Conservation (phyloP, 2,329 filamentous ascomycete species). For the Aspergillus sp. region DNA sequence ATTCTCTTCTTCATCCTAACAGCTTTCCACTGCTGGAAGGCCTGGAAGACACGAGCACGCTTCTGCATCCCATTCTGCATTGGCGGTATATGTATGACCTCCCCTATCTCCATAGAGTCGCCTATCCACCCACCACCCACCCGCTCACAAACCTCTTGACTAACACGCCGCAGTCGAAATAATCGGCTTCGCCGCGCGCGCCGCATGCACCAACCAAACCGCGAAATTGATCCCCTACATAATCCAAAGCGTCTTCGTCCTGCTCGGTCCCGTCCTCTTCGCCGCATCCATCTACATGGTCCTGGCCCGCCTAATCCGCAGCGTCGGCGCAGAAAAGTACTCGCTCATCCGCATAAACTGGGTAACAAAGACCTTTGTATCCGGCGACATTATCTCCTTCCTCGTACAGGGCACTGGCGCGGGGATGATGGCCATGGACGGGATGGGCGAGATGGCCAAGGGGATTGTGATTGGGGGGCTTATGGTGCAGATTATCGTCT, state of each 20-base stretch:
- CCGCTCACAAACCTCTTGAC: not conserved
- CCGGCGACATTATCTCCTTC: conserved; percentile 55
- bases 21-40: conserved; percentile 32
- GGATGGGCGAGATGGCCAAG: conserved; percentile 12
- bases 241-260: conserved; percentile 51
- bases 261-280: conserved; percentile 55
- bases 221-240: conserved; percentile 38
- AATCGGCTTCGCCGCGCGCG: conserved; percentile 32
- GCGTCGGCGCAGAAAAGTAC: conserved; percentile 46
- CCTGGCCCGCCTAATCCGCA: conserved; percentile 51
- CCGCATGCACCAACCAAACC: conserved; percentile 27
- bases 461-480: conserved; percentile 30
- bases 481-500: conserved; percentile 32
- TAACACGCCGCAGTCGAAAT: conserved; percentile 40
- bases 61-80: conserved; percentile 41
- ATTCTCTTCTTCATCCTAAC: conserved; percentile 35
- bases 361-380: conserved; percentile 55
- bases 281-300: conserved; percentile 57
- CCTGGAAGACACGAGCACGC: conserved; percentile 31
- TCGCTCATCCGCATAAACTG: conserved; percentile 50
- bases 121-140: not conserved
- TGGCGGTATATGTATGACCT: conserved; percentile 41
- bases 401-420: conserved; percentile 44
- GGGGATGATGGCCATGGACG: conserved; percentile 27
- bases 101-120: not conserved